Evolutionary conservation across 345 rosid genomes (phyloP).

Genomic region (Corchorus olitorius): DNA sequence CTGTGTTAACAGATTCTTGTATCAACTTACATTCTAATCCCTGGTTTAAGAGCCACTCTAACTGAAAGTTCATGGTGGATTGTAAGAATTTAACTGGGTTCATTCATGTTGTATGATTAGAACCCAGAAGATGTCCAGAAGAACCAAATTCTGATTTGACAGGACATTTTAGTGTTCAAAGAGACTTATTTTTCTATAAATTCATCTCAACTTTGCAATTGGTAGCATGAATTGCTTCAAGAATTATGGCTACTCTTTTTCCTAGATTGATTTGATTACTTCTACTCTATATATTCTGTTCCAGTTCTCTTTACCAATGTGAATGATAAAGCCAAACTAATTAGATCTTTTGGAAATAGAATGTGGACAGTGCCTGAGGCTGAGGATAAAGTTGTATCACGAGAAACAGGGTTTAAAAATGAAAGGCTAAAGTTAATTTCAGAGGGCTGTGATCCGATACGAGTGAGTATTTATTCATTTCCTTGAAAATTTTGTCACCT

Average conservation of each 20-base stretch:
- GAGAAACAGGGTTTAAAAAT: slow-evolving; percentile 39
- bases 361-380: slow-evolving; percentile 91
- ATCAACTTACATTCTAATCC: neutral
- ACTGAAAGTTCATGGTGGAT: neutral
- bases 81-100: neutral
- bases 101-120: neutral
- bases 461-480: slow-evolving; percentile 42
- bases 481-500: neutral
- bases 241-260: slow-evolving; percentile 1
- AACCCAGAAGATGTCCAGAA: neutral
- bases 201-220: neutral
- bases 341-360: slow-evolving; percentile 36
- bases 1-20: neutral
- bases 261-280: neutral
- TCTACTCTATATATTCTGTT: neutral
- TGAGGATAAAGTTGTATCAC: slow-evolving; percentile 53
- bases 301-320: neutral
- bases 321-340: slow-evolving; percentile 17
- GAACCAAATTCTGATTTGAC: slow-evolving; percentile 2
- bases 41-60: neutral
- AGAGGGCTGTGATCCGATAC: slow-evolving; percentile 69
- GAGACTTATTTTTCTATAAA: neutral
- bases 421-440: slow-evolving; percentile 59
- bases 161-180: neutral
- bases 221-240: neutral